Evolutionary conservation across 208 protist genomes (phyloP).

Genomic region (Leishmania mexicana): DNA sequence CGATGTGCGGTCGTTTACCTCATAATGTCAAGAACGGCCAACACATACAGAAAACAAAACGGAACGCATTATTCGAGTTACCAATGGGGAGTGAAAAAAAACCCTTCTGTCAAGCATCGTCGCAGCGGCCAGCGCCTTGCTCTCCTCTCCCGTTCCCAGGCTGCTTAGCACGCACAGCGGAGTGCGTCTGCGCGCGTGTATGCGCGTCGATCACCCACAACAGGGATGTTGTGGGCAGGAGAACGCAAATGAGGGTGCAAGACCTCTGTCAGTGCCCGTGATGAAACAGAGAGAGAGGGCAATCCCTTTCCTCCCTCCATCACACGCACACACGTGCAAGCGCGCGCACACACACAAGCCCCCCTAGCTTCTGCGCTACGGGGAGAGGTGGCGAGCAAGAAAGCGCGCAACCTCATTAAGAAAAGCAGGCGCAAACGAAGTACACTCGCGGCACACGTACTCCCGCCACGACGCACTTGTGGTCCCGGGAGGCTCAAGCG

Average conservation of each 20-base stretch:
- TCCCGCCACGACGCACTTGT: not conserved
- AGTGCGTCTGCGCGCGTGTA: not conserved
- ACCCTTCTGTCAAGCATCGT: conserved; percentile 1
- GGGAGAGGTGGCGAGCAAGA: not conserved
- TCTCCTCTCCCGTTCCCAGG: not conserved
- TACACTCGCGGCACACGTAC: not conserved
- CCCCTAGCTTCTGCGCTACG: not conserved
- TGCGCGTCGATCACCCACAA: not conserved
- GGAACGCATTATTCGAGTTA: conserved; percentile 18
- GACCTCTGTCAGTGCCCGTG: not conserved
- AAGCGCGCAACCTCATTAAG: not conserved
- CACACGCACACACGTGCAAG: not conserved
- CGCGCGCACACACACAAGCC: not conserved
- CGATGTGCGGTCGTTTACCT: not conserved
- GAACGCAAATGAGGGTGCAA: not conserved
- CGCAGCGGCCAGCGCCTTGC: not conserved
- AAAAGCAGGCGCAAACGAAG: not conserved
- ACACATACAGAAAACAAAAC: not conserved
- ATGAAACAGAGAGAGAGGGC: not conserved
- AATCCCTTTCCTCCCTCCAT: not conserved
- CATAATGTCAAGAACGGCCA: not conserved
- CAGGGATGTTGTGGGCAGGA: not conserved
- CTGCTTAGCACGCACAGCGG: not conserved
- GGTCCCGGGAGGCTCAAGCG: conserved; percentile 1
- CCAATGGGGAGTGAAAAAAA: not conserved